These are phyloP conservation scores for Tylopilus intermedius DNA, from an alignment of 768 basidiomycete genomes.

Conservation along the genomic window DNA sequence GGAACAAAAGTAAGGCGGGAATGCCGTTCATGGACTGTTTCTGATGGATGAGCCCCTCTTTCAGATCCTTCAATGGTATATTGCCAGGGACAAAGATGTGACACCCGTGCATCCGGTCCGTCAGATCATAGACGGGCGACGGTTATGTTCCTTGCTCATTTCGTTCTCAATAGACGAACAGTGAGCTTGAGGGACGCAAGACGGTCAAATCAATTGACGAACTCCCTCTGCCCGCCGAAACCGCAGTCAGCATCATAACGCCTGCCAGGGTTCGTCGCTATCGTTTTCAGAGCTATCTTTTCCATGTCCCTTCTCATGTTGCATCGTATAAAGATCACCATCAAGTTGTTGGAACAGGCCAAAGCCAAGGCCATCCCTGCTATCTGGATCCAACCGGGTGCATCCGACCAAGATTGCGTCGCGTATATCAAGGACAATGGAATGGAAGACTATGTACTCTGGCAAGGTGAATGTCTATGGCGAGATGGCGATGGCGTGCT, in stretches of 20 bases:
- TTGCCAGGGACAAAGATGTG: constrained; percentile 50
- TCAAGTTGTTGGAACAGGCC: constrained; percentile 60
- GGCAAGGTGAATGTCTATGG: constrained; percentile 80
- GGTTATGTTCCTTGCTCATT: background rate
- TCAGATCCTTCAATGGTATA: constrained; percentile 78
- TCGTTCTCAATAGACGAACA: constrained; percentile 52
- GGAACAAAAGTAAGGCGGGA: constrained; percentile 56
- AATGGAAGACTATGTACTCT: constrained; percentile 64
- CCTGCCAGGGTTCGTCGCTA: constrained; percentile 52
- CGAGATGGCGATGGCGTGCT: constrained; percentile 64
- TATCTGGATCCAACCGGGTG: constrained; percentile 89
- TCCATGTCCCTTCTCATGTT: background rate
- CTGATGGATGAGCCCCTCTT: background rate
- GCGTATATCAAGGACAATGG: constrained; percentile 62
- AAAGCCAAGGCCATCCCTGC: constrained; percentile 67
- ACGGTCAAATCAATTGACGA: constrained; percentile 53
- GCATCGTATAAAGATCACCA: constrained; percentile 54
- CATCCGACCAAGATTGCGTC: constrained; percentile 61
- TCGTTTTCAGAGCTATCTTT: background rate
- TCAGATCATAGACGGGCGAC: background rate
- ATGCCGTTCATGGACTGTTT: too few relatives aligned
- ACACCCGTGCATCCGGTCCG: constrained; percentile 73
- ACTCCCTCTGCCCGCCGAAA: constrained; percentile 56
- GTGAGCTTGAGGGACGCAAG: constrained; percentile 59
- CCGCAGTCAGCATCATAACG: constrained; percentile 76